phyloP scores from a whole-genome alignment of 1,284 basidiomycete genomes.

The Erythrobasidium hasegawianum region DNA sequence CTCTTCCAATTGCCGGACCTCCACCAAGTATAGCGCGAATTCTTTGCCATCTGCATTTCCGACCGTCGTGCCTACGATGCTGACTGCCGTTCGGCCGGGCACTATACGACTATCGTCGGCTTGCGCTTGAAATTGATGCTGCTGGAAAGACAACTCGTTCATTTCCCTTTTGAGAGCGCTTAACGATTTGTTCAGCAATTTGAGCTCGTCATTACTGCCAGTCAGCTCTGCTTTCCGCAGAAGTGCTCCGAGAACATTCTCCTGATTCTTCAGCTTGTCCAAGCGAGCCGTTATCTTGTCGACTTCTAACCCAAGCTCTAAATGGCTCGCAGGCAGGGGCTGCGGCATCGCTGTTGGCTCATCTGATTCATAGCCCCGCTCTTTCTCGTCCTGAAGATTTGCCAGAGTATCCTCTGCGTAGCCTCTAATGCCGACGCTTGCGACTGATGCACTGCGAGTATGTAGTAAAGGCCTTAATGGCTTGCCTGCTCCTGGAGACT shows the following conservation, averaged over 20 bases:
- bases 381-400: conserved; percentile 3
- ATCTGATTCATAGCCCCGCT: neutral
- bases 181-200: conserved; percentile 73
- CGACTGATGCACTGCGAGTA: neutral
- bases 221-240: conserved; percentile 91
- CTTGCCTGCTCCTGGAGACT: neutral
- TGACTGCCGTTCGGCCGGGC: conserved; percentile 70
- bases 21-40: conserved; percentile 86
- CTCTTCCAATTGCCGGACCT: conserved; percentile 75
- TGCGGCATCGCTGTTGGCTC: neutral
- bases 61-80: conserved; percentile 66
- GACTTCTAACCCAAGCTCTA: conserved; percentile 79
- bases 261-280: conserved; percentile 70
- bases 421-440: conserved; percentile 7
- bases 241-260: conserved; percentile 73
- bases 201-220: conserved; percentile 79
- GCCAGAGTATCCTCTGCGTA: neutral
- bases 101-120: conserved; percentile 76
- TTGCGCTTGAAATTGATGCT: conserved; percentile 83
- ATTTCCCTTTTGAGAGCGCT: conserved; percentile 75
- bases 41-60: conserved; percentile 75
- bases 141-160: conserved; percentile 79
- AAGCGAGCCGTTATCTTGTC: conserved; percentile 69
- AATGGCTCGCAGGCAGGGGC: conserved; percentile 70
- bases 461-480: neutral